Percentiles rank a stretch among this genome's conserved stretches.
These are phyloP conservation scores for Xanthoconium separans DNA, from an alignment of 1,284 basidiomycete genomes.

Conservation along the genomic window DNA sequence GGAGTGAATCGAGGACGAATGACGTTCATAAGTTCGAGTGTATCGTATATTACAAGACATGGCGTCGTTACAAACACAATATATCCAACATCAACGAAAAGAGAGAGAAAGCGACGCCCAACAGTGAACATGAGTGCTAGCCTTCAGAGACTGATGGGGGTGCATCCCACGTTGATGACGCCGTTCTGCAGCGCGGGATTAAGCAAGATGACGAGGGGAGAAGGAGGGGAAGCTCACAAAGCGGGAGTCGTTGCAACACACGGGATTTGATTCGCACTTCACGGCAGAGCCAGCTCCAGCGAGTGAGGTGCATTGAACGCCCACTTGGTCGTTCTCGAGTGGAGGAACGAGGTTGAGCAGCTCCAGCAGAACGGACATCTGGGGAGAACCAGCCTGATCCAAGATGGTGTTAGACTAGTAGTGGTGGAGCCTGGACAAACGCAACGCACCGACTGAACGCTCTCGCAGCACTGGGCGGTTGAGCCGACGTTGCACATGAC, in stretches of 20 bases:
- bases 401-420: conserved; percentile 6
- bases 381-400: conserved; percentile 10
- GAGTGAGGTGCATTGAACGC: conserved; percentile 20
- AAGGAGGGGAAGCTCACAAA: conserved; percentile 10
- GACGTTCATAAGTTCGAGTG: conserved; percentile 18
- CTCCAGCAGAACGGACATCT: background rate
- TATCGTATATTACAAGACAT: conserved; percentile 10
- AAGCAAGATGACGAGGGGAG: no score
- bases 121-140: background rate
- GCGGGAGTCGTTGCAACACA: conserved; percentile 23
- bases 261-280: conserved; percentile 16
- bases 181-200: conserved; percentile 15
- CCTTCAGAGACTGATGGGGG: conserved; percentile 14
- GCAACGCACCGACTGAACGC: conserved; percentile 17
- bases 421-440: background rate
- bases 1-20: conserved; percentile 27
- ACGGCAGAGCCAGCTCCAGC: conserved; percentile 29
- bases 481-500: conserved; percentile 18
- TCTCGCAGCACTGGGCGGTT: conserved; percentile 22
- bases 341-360: conserved; percentile 12
- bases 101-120: conserved; percentile 27
- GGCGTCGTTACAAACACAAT: conserved; percentile 19
- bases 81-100: conserved; percentile 27
- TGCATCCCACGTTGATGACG: conserved; percentile 28
- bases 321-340: conserved; percentile 12